Evolutionary conservation across 805 yeast species (phyloP), one percentile per base, ranked within the genome.

Genomic region (Yamadazyma olivae): DNA sequence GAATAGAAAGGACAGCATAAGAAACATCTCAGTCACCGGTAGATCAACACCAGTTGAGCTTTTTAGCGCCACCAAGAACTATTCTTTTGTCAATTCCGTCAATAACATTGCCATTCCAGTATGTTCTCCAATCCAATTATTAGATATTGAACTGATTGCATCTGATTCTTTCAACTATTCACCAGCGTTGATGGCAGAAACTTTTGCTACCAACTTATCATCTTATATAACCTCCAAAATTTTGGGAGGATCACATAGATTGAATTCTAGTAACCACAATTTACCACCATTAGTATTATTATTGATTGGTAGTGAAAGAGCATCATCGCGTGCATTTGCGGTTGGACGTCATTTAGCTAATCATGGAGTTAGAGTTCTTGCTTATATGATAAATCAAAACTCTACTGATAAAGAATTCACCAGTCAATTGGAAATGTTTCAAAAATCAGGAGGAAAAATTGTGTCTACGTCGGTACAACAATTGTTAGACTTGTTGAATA

Each of bases 321-420:
- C 91, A 16, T 95, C 95, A 16, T 71, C 80, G 5, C 66, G 87
- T 38, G 89, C 90, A 0, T 60, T 87, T 36, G 86, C 89, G 0
- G 71, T 90, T 0, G 95, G 89, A 0, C 75, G 95, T 43, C 89
- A 83, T 47, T 68, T 90, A 35, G 63, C 81, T 27, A 86, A 85
- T 50, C 82, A 82, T 45, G 88, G 86, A 1, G 72, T 83, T 8
- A 64, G 88, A 38, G 86, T 83, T 1, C 63, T 87, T 36, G 77
- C 81, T 1, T 72, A 71, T 41, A 61, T 53, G 29, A 53, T 57
- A 20, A 53, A 62, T 32, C 54, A 53, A 12, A 70, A 61, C 15
- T 54, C 57, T 3, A 54, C 59, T 3, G 77, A 71, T 27, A 64
- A 59, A 20, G 69, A 66, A 28, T 71, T 79, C 16, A 51, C 59